Evolutionary conservation across 2,329 filamentous ascomycete species (phyloP).

Genomic region (Teratosphaeria epicoccoides): DNA sequence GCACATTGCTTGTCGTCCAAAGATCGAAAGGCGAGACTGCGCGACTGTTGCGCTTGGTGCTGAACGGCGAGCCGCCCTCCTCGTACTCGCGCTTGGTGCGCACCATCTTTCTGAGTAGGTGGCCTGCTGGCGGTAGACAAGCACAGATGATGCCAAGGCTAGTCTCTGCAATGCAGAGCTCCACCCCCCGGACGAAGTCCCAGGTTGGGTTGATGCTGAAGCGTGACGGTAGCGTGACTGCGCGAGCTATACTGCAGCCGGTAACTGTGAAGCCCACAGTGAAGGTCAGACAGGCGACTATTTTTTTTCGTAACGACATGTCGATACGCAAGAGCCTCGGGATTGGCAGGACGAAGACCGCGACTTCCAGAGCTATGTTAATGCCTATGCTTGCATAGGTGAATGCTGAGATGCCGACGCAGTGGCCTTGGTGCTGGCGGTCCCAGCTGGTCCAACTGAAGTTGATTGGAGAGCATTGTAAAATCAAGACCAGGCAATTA

Average conservation of each 20-base stretch:
- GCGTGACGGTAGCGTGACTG: constrained; percentile 1
- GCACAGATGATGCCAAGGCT: constrained; percentile 5
- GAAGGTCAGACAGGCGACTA: constrained; percentile 14
- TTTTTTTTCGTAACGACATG: constrained; percentile 9
- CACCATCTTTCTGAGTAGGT: neutral
- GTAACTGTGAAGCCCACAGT: constrained; percentile 6
- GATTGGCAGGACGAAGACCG: constrained; percentile 15
- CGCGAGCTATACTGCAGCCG: constrained; percentile 2
- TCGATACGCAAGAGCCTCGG: constrained; percentile 6
- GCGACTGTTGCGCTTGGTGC: neutral
- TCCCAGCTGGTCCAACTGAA: constrained; percentile 3
- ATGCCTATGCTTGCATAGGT: constrained; percentile 10
- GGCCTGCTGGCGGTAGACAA: constrained; percentile 2
- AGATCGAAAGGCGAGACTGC: neutral
- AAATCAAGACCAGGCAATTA: neutral
- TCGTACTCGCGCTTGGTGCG: neutral
- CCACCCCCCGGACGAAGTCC: constrained; percentile 2
- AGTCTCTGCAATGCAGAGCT: constrained; percentile 2
- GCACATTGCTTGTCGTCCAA: neutral
- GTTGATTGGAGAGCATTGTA: constrained; percentile 4
- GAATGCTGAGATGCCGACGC: constrained; percentile 11
- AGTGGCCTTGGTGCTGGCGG: constrained; percentile 7
- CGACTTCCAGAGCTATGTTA: constrained; percentile 15
- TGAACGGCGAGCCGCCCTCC: neutral
- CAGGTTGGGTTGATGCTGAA: constrained; percentile 1